Evolutionary conservation across 371 early-diverging fungal genomes (phyloP), one percentile per base, ranked within the genome.

Genomic region (Mortierella polycephala): DNA sequence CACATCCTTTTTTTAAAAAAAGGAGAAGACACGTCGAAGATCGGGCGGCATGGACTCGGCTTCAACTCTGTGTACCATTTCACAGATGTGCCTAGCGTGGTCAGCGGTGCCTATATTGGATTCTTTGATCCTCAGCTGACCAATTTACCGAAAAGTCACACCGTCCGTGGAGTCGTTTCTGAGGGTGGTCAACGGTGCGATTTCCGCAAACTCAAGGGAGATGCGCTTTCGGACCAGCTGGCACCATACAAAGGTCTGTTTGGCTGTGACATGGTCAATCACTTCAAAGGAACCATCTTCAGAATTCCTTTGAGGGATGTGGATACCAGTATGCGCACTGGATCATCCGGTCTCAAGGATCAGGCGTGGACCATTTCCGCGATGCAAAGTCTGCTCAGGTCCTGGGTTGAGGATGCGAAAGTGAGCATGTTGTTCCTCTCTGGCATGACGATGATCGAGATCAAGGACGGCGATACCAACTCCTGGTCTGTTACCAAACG

Each of bases 41-140:
- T 83, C 44, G 83, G 81, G 18, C 69, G 77, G 4, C 66, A 81
- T 47, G 82, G 83, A 9, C 66, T 81, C 7, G 83, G 83, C 1
- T 83, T 83, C 50, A 77, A 81, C 56, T 74, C 81, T 45, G 73
- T 65, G 5, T 83, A 75, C 39, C 81, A 83, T 40, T 67, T 83
- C 53, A 81, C 84, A 1, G 83, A 83, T 30, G 67, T 83, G 7
- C 83, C 83, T 0, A 81, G 81, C 41, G 62, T 83, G 5, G 64
- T 83, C 42, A 83, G 83, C 49, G 75, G 71, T 5, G 47, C 57
- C 0, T 56, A 67, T 46, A 67, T 83, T 37, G 71, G 56, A 0
- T 83, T 83, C 55, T 80, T 74, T 21, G 83, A 82, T 40, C 83
- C 83, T 0, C 70, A 63, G 0, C n/a, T 42, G n/a, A 53, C 47